Conservation (phyloP, 1,139 yeast species). For the Debaryomycetaceae sp. region DNA sequence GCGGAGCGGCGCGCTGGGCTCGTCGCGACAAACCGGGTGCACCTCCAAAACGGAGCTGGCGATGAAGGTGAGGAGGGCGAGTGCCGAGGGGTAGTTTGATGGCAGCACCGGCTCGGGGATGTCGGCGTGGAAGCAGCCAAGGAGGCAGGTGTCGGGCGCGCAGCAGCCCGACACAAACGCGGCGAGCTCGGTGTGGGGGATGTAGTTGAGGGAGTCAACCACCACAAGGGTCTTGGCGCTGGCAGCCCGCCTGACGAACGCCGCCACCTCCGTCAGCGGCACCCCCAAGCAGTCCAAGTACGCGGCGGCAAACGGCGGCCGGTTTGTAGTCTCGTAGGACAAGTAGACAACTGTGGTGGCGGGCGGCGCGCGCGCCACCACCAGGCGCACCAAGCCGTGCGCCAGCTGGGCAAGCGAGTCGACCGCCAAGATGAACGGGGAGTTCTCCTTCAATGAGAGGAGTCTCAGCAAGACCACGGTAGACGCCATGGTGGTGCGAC, state of each 20-base stretch:
- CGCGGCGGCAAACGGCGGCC: constrained; percentile 45
- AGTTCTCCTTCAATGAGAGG: constrained; percentile 61
- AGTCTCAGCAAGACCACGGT: constrained; percentile 58
- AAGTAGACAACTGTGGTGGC: constrained; percentile 40
- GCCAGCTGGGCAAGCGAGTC: constrained; percentile 75
- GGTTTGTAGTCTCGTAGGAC: constrained; percentile 58
- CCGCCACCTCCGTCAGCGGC: constrained; percentile 18
- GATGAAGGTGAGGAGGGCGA: constrained; percentile 53
- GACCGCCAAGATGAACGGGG: constrained; percentile 65
- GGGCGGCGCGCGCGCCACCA: constrained; percentile 36
- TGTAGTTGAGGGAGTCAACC: constrained; percentile 67
- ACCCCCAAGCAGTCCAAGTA: constrained; percentile 45
- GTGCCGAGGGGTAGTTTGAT: constrained; percentile 47
- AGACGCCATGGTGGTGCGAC: too few species aligned
- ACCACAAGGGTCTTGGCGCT: constrained; percentile 29
- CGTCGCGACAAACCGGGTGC: constrained; percentile 29
- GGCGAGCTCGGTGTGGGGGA: constrained; percentile 44
- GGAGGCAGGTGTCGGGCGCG: constrained; percentile 49
- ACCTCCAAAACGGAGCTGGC: constrained; percentile 70
- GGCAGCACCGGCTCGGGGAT: constrained; percentile 29
- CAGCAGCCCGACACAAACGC: constrained; percentile 51
- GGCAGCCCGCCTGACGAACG: constrained; percentile 15
- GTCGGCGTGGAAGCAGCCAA: constrained; percentile 61
- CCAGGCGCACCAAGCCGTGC: constrained; percentile 49
- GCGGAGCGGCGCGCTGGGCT: too few species aligned